phyloP scores from a whole-genome alignment of 768 basidiomycete genomes.

The Russula ochroleuca region DNA sequence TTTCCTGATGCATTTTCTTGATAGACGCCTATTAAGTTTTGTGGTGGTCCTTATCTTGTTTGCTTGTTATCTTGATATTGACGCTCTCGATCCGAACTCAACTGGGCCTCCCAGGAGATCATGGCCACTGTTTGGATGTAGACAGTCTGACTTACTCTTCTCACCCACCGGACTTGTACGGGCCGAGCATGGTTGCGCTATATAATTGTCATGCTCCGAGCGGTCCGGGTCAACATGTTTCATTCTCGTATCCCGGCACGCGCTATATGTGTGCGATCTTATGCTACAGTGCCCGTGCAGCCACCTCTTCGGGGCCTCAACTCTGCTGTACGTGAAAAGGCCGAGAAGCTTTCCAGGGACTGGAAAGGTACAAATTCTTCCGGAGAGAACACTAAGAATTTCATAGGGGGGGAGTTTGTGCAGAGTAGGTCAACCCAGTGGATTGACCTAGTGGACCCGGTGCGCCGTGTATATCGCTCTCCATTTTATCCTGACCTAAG shows the following conservation, averaged over 20 bases:
- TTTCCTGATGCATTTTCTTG: too few relatives aligned
- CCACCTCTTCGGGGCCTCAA: constrained; percentile 46
- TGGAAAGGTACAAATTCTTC: constrained; percentile 87
- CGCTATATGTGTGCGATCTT: constrained; percentile 27
- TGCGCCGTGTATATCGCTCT: constrained; percentile 37
- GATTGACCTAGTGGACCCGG: constrained; percentile 88
- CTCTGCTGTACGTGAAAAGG: constrained; percentile 53
- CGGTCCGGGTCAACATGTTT: constrained; percentile 3
- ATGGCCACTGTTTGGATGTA: too few relatives aligned
- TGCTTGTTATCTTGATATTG: too few relatives aligned
- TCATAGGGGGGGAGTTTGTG: constrained; percentile 84
- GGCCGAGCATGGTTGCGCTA: not conserved
- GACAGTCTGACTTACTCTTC: too few relatives aligned
- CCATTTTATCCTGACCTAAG: not conserved
- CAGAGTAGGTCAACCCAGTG: constrained; percentile 75
- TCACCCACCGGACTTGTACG: too few relatives aligned
- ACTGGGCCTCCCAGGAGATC: too few relatives aligned
- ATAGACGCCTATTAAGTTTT: too few relatives aligned
- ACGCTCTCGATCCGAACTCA: too few relatives aligned
- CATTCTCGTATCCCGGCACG: constrained; percentile 15
- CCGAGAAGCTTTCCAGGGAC: constrained; percentile 62
- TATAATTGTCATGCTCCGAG: not conserved
- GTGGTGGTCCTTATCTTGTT: too few relatives aligned
- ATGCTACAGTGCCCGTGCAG: constrained; percentile 30
- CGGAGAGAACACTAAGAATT: constrained; percentile 89